Evolutionary conservation across 805 yeast genomes (phyloP).

Genomic region (Ogataea neopini): DNA sequence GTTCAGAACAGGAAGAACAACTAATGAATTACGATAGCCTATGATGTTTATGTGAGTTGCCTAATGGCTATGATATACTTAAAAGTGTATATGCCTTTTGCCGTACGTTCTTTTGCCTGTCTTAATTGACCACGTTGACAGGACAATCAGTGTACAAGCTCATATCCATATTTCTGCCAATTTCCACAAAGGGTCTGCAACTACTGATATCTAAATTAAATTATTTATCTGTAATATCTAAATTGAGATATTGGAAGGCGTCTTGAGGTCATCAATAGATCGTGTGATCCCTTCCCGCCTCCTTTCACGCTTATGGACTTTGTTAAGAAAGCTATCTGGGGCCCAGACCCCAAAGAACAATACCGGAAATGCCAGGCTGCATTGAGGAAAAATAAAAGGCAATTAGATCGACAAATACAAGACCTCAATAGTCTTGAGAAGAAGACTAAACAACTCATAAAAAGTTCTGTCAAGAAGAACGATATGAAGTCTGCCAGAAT

Average conservation of each 20-base stretch:
- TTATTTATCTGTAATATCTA: conserved; percentile 1
- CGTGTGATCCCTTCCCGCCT: background rate
- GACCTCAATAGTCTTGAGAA: conserved; percentile 59
- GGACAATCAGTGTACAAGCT: too few species aligned
- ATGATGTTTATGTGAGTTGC: too few species aligned
- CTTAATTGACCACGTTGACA: too few species aligned
- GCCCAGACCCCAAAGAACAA: conserved; percentile 94
- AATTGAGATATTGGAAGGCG: background rate
- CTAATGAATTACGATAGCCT: too few species aligned
- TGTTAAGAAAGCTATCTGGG: conserved; percentile 86
- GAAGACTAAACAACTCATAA: conserved; percentile 78
- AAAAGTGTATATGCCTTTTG: too few species aligned
- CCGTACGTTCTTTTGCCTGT: background rate
- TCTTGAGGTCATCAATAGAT: too few species aligned
- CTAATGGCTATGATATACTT: too few species aligned
- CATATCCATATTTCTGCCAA: background rate
- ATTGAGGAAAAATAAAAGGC: conserved; percentile 81
- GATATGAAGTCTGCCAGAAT: conserved; percentile 74
- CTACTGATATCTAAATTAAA: background rate
- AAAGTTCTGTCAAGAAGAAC: conserved; percentile 70
- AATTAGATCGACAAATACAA: conserved; percentile 74
- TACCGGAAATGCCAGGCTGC: conserved; percentile 75
- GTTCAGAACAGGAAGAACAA: too few species aligned
- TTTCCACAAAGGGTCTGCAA: background rate
- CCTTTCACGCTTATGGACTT: conserved; percentile 67